These are phyloP conservation scores for Eruca vesicaria DNA, from an alignment of 441 rosid genomes.

Conservation along the genomic window DNA sequence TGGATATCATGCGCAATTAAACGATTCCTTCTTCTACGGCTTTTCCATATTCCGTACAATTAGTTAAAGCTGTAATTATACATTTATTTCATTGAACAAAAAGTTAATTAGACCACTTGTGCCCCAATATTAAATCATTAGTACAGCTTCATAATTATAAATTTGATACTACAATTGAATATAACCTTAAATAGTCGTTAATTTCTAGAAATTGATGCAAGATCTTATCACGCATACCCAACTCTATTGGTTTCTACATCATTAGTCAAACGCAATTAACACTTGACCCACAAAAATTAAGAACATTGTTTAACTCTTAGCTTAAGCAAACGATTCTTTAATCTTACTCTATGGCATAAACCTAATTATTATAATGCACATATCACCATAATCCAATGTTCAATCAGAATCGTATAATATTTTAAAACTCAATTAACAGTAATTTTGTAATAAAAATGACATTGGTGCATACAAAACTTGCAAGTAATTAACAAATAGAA, in stretches of 20 bases:
- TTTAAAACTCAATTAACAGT: too few relatives aligned
- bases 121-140: constrained; percentile 6
- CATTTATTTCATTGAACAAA: not conserved
- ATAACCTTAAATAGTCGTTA: constrained; percentile 7
- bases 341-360: too few relatives aligned
- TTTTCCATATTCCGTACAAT: constrained; percentile 31
- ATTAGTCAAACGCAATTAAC: not conserved
- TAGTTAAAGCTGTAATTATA: constrained; percentile 19
- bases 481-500: too few relatives aligned
- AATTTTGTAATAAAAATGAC: too few relatives aligned
- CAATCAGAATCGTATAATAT: too few relatives aligned
- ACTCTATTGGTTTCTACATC: not conserved
- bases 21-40: constrained; percentile 32
- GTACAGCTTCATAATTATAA: not conserved
- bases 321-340: too few relatives aligned
- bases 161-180: not conserved
- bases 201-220: not conserved
- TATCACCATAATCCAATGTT: too few relatives aligned
- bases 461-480: too few relatives aligned
- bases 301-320: too few relatives aligned
- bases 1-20: constrained; percentile 22
- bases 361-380: too few relatives aligned
- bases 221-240: constrained; percentile 8
- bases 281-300: not conserved
- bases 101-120: not conserved